Evolutionary conservation across 257 asterid genomes (phyloP).

Genomic region (Euphrasia confusa): DNA sequence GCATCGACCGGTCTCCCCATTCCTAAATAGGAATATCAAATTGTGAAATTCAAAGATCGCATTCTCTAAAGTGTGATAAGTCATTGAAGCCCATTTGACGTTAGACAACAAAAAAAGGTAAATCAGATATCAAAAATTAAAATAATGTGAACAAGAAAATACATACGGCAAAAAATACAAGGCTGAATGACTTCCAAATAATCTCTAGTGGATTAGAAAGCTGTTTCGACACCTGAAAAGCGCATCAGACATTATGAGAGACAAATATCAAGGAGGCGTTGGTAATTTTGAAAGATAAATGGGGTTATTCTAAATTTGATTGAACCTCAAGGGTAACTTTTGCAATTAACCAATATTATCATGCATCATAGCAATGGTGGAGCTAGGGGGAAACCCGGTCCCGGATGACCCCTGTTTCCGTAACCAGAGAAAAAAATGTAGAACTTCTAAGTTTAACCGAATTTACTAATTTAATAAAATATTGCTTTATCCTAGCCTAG

Average conservation of each 20-base stretch:
- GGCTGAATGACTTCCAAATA: slow-evolving; percentile 93
- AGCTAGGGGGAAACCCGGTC: too few relatives aligned
- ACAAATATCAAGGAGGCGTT: neutral
- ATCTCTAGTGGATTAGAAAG: slow-evolving; percentile 80
- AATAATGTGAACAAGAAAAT: slow-evolving; percentile 5
- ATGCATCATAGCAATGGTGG: neutral
- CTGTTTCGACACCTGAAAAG: slow-evolving; percentile 49
- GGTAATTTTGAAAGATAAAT: neutral
- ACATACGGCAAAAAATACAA: slow-evolving; percentile 92
- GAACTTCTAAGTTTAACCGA: too few relatives aligned
- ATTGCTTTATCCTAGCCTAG: too few relatives aligned
- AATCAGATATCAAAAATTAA: neutral
- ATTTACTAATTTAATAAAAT: too few relatives aligned
- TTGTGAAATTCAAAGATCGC: neutral
- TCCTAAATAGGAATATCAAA: slow-evolving; percentile 34
- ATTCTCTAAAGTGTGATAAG: neutral
- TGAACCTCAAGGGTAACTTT: slow-evolving; percentile 6
- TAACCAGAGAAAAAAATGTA: too few relatives aligned
- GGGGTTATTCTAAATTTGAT: neutral
- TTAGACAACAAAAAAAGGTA: neutral
- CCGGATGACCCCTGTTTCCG: too few relatives aligned
- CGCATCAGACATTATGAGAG: slow-evolving; percentile 1
- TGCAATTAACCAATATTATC: neutral
- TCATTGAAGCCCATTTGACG: neutral
- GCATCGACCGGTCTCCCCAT: slow-evolving; percentile 99